These are phyloP conservation scores for Prunus yedoensis DNA, from an alignment of 331 rosid species.

Conservation along the genomic window DNA sequence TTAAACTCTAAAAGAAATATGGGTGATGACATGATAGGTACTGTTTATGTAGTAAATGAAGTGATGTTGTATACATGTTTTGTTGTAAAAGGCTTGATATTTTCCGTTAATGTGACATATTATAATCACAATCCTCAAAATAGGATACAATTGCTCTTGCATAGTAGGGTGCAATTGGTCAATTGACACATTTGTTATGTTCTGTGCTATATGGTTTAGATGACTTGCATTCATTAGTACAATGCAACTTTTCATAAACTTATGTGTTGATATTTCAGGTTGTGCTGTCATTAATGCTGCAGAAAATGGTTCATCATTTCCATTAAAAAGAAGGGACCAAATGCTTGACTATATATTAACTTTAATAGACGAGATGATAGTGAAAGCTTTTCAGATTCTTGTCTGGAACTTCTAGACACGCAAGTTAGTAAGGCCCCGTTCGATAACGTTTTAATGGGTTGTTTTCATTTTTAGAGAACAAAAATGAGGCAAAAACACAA, in stretches of 20 bases:
- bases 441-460: not conserved
- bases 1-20: not conserved
- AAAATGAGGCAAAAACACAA: no score
- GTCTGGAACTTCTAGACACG: slow-evolving; percentile 72
- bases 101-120: not conserved
- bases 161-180: not conserved
- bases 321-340: slow-evolving; percentile 85
- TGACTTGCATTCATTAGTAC: not conserved
- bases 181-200: not conserved
- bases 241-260: not conserved
- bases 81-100: slow-evolving; percentile 5
- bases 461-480: no score
- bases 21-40: not conserved
- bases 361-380: slow-evolving; percentile 80
- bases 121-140: not conserved
- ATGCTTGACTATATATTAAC: slow-evolving; percentile 90
- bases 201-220: not conserved
- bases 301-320: slow-evolving; percentile 88
- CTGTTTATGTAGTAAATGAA: not conserved
- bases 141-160: not conserved
- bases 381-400: slow-evolving; percentile 76
- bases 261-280: slow-evolving; percentile 47
- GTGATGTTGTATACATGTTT: slow-evolving; percentile 2
- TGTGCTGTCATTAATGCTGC: slow-evolving; percentile 93
- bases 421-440: slow-evolving; percentile 48